Base-by-base conservation (phyloP, 495 filamentous ascomycete genomes). In the Penicillium subrubescens region DNA sequence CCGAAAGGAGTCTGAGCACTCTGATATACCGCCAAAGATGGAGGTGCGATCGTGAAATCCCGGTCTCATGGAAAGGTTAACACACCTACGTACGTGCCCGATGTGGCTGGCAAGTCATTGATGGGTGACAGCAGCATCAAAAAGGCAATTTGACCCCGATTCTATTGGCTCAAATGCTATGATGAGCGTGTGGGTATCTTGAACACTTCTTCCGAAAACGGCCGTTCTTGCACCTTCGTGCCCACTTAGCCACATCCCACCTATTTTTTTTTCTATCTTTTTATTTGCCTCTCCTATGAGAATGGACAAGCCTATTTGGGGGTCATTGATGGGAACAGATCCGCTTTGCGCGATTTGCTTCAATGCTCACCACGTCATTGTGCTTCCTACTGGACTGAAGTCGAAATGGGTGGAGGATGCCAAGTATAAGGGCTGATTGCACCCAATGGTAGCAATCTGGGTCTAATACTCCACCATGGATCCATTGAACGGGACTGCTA, bases 401-500 rank as follows among this genome's bases (percentile, higher is more conserved):
- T 23, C 44, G 31, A 33, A 37, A 57, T 57, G 44, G 27, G 29
- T 44, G 50, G 52, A 39, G 27, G 35, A 43, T 63, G 61, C 54
- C 54, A 44, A 52, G 61, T 63, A 57, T 57, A 63, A 43, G 34
- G 34, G 53, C 33, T 37, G 19, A 39, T 50, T 48, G 41, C 48
- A 53, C 29, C 51, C 51, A 54, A 34, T 54, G 29, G 29, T 7
- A 8, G n/a, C 14, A 64, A 29, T 58, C 29, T 58, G 55, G 61
- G 48, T 59, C 56, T 23, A 31, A 33, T 23, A 33, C 51, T 43
- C 61, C 61, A 63, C 61, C 35, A 35, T 15, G 54, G 61, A 35
- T 64, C 61, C 43, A 58, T 51, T 57, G 46, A 19, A 37, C 61
- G 65, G 65, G 53, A 60, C 57, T 67, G 39, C 65, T 63, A 21